phyloP scores from a whole-genome alignment of 1,284 basidiomycete species.

The Rugosomyces carneus region DNA sequence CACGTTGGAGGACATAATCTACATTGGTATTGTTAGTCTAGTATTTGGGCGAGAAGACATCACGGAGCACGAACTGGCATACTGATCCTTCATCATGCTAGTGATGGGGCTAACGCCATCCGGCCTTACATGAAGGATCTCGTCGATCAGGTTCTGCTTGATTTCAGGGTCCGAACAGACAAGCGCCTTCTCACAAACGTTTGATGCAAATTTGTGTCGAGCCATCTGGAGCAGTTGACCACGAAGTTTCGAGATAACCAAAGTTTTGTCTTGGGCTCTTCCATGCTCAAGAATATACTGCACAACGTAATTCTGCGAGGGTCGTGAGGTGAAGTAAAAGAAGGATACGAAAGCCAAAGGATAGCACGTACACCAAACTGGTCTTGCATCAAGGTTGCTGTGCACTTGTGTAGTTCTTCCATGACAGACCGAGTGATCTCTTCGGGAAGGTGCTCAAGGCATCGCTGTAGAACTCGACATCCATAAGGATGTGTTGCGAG shows the following conservation, averaged over 20 bases:
- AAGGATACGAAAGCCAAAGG: neutral
- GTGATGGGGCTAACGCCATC: conserved; percentile 62
- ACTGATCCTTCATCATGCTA: conserved; percentile 89
- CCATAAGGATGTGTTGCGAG: conserved; percentile 91
- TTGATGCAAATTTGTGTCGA: conserved; percentile 94
- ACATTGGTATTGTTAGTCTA: conserved; percentile 4
- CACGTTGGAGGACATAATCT: conserved; percentile 83
- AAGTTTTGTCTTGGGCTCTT: conserved; percentile 58
- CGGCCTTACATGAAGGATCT: conserved; percentile 66
- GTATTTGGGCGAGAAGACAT: neutral
- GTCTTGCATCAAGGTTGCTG: conserved; percentile 74
- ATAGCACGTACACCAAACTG: conserved; percentile 72
- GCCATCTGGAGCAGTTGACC: conserved; percentile 79
- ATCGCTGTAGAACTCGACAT: conserved; percentile 92
- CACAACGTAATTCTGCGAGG: conserved; percentile 81
- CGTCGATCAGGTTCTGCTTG: conserved; percentile 68
- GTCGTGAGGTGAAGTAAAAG: conserved; percentile 9
- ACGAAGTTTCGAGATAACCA: conserved; percentile 68
- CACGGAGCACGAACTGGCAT: conserved; percentile 59
- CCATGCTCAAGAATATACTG: conserved; percentile 91
- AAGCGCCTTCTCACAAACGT: conserved; percentile 94
- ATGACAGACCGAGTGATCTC: conserved; percentile 68
- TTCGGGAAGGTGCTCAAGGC: conserved; percentile 80
- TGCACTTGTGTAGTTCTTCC: conserved; percentile 78
- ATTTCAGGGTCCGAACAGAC: conserved; percentile 58